Percentiles rank a stretch among this genome's conserved stretches.
phyloP scores from a whole-genome alignment of 176 grass and related monocot genomes.

The Avena atlantica region DNA sequence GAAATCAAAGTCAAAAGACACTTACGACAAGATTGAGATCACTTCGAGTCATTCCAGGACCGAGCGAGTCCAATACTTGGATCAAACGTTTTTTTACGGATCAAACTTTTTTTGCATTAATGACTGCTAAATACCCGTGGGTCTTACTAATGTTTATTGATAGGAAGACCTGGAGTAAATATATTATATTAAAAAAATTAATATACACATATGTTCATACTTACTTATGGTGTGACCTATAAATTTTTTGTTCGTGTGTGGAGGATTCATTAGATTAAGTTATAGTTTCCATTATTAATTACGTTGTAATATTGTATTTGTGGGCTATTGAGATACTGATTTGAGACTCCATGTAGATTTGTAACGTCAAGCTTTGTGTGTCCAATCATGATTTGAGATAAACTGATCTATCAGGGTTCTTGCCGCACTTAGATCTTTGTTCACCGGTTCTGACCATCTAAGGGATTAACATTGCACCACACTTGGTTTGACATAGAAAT shows the following conservation, averaged over 20 bases:
- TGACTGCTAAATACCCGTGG: too few species aligned
- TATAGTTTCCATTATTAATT: neutral
- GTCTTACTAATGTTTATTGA: too few species aligned
- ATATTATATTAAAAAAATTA: too few species aligned
- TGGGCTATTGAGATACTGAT: neutral
- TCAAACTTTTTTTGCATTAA: too few species aligned
- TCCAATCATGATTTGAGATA: neutral
- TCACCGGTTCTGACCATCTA: neutral
- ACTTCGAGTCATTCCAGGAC: too few species aligned
- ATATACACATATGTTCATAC: too few species aligned
- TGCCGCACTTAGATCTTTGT: neutral
- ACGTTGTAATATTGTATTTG: neutral
- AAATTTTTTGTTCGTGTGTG: slow-evolving; percentile 1
- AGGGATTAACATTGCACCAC: neutral
- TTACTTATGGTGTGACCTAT: neutral
- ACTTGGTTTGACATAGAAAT: neutral
- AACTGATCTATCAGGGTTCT: neutral
- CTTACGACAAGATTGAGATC: too few species aligned
- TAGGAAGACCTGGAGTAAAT: too few species aligned
- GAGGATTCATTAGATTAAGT: neutral
- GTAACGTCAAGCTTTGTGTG: neutral
- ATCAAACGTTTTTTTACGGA: too few species aligned
- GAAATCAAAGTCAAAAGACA: too few species aligned
- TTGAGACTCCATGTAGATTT: neutral
- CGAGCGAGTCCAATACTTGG: too few species aligned